Conservation (phyloP, 257 asterid species). For the Petunia axillaris region DNA sequence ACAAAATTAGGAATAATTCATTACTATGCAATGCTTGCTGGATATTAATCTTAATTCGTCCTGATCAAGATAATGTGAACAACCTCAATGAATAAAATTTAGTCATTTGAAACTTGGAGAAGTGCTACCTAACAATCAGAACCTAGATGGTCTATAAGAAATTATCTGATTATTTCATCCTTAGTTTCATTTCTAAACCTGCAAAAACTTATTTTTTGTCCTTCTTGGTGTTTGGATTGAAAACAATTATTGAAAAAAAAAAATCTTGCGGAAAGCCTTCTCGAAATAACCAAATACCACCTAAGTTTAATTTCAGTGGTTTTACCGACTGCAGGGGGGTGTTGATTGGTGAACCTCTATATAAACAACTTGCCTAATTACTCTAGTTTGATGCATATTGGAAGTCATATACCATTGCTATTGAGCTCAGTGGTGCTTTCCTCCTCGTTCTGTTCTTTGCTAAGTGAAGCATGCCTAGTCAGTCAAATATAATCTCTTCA, state of each 20-base stretch:
- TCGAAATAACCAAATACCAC: not conserved
- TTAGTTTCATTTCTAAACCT: not conserved
- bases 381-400: slow-evolving; percentile 9
- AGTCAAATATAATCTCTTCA: slow-evolving; percentile 15
- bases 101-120: not conserved
- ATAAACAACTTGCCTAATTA: not conserved
- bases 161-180: not conserved
- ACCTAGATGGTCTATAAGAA: slow-evolving; percentile 15
- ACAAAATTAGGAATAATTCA: not conserved
- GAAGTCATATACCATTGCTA: not conserved
- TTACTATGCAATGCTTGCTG: not conserved
- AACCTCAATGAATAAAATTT: not conserved
- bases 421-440: not conserved
- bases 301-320: not conserved
- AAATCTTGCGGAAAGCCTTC: too few species aligned
- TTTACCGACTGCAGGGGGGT: not conserved
- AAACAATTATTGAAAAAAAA: too few species aligned
- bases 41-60: slow-evolving; percentile 13
- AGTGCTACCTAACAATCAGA: not conserved
- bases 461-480: slow-evolving; percentile 2
- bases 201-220: not conserved
- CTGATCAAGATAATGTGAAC: not conserved
- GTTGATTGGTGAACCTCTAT: slow-evolving; percentile 1
- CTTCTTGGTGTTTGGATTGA: not conserved
- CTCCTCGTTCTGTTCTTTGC: not conserved